Base-by-base conservation (phyloP, 1,284 basidiomycete species). In the Inonotus obliquus region DNA sequence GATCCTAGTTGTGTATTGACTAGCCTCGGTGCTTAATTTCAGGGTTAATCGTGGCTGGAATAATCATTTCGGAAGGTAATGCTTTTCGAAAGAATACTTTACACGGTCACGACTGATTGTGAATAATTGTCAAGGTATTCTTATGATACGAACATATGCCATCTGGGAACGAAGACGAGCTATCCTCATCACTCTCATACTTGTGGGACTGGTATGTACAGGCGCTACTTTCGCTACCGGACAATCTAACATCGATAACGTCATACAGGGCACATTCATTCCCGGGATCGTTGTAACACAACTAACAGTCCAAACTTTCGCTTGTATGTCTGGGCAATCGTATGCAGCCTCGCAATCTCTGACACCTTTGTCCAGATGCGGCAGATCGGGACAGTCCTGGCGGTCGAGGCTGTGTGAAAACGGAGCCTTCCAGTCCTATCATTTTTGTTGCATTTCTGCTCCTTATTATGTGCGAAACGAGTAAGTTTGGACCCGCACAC, bases 191-290 rank as follows among this genome's bases (percentile, higher is more conserved):
- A 41, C 54, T 29, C 41, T 63, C 23, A n/a, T 57, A 11, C 4
- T 49, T n/a, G 19, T 60, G 6, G 58, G 51, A 37, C 17, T 51
- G 27, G 62, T 63, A 63, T 38, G 57, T 44, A 57, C 13, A 23
- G 29, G 41, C 48, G 53, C 14, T 41, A 17, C 32, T 23, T 10
- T 2, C 54, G 77, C 74, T 65, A 6, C 73, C 78, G 45, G 69
- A 78, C 14, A 70, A 75, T 62, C 63, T 79, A n/a, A n/a, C n/a
- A n/a, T n/a, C n/a, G 6, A 74, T 76, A n/a, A 79, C 78, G 7
- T 78, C 48, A 23, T 47, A 45, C 25, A 77, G 76, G 23, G 65
- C 38, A 62, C 73, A 21, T 71, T 74, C 59, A 66, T 75, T 5
- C 71, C 75, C 2, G 71, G 69, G 6, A 67, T 74, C 5, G 63